A percentile compares a stretch with the other conserved stretches of the same genome.
These are phyloP conservation scores for Pythium vanterpoolii DNA, from an alignment of 352 stramenopile genomes.

Conservation along the genomic window DNA sequence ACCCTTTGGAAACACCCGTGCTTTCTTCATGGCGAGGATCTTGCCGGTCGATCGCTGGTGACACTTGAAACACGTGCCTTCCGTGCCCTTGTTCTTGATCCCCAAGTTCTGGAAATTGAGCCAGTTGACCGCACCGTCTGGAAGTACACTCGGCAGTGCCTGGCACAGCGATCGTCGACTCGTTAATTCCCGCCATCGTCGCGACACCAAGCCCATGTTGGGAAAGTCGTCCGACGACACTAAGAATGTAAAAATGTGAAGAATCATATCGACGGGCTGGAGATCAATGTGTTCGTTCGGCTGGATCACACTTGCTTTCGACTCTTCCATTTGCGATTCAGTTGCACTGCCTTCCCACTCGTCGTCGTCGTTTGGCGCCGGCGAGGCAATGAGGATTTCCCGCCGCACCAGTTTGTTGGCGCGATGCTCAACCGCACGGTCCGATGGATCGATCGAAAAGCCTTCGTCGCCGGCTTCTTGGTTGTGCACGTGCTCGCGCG, in stretches of 20 bases:
- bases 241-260: slow-evolving; percentile 86
- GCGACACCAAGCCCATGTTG: slow-evolving; percentile 72
- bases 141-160: slow-evolving; percentile 54
- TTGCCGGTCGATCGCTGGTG: slow-evolving; percentile 81
- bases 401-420: slow-evolving; percentile 81
- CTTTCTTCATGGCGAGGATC: slow-evolving; percentile 88
- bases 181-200: slow-evolving; percentile 77
- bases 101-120: slow-evolving; percentile 87
- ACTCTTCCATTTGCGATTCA: slow-evolving; percentile 37
- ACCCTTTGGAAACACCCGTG: slow-evolving; percentile 84
- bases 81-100: slow-evolving; percentile 89
- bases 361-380: slow-evolving; percentile 72
- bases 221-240: slow-evolving; percentile 69
- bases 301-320: slow-evolving; percentile 30
- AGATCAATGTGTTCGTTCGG: slow-evolving; percentile 77
- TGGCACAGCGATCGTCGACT: slow-evolving; percentile 68
- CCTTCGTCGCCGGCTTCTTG: slow-evolving; percentile 78
- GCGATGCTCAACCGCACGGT: slow-evolving; percentile 78
- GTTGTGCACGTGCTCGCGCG: slow-evolving; percentile 73
- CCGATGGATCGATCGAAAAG: slow-evolving; percentile 82
- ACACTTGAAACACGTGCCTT: slow-evolving; percentile 87
- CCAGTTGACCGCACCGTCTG: slow-evolving; percentile 81
- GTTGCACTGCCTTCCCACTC: slow-evolving; percentile 49
- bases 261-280: slow-evolving; percentile 85
- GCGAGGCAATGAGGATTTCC: slow-evolving; percentile 83